A percentile compares a stretch with the other conserved stretches of the same genome.
Evolutionary conservation across 371 early-diverging fungal species (phyloP).

Genomic region (Apophysomyces trapeziformis): DNA sequence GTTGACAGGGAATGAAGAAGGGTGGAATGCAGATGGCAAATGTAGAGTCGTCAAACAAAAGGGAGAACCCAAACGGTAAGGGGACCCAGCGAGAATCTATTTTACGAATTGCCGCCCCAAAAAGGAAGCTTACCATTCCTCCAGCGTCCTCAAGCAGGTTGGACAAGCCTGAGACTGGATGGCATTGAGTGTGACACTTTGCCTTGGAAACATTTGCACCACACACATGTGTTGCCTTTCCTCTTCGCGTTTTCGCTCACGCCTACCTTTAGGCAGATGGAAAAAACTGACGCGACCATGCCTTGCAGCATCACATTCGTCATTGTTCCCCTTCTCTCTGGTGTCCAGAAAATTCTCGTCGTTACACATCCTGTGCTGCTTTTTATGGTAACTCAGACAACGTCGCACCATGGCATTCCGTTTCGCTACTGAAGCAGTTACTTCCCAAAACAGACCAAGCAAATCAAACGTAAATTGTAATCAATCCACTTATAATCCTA

Average conservation of each 20-base stretch:
- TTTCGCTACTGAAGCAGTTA: neutral
- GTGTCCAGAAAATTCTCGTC: neutral
- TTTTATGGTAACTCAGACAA: conserved; percentile 10
- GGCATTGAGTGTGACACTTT: conserved; percentile 12
- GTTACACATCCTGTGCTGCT: conserved; percentile 10
- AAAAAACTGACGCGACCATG: conserved; percentile 8
- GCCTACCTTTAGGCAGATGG: neutral
- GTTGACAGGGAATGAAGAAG: conserved; percentile 8
- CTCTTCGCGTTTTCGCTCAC: conserved; percentile 7
- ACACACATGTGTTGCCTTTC: conserved; percentile 10
- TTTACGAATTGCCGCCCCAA: conserved; percentile 9
- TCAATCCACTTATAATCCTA: too few relatives aligned
- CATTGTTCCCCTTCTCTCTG: conserved; percentile 9
- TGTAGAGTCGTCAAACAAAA: conserved; percentile 11
- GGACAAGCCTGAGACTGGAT: conserved; percentile 9
- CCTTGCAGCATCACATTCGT: conserved; percentile 6
- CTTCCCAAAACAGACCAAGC: neutral
- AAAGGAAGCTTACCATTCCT: conserved; percentile 9
- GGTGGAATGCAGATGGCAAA: conserved; percentile 3
- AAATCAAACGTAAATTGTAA: too few relatives aligned
- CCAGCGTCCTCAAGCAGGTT: conserved; percentile 11
- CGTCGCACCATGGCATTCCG: neutral
- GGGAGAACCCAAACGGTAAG: conserved; percentile 11
- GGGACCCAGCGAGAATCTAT: conserved; percentile 12
- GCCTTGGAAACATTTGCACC: conserved; percentile 11